A percentile compares a stretch with the other conserved stretches of the same genome.
phyloP scores from a whole-genome alignment of 2,329 filamentous ascomycete species.

The Atkinsonella texensis region DNA sequence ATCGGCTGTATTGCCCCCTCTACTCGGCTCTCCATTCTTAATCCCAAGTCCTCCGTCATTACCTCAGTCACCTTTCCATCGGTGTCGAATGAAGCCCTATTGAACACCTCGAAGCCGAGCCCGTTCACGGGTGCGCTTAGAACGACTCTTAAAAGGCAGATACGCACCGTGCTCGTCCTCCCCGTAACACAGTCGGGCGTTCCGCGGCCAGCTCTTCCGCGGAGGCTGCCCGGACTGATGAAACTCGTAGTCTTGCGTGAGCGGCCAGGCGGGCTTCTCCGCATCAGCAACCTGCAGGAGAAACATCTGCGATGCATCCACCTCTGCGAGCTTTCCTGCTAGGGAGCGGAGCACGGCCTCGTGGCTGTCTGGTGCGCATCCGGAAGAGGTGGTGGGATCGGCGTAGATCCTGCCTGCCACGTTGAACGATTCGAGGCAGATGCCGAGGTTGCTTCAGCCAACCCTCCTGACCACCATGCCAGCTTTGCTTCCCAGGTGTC shows the following conservation, averaged over 20 bases:
- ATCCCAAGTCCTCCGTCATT: conserved; percentile 29
- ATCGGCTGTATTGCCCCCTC: conserved; percentile 20
- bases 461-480: conserved; percentile 54
- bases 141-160: conserved; percentile 51
- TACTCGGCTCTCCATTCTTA: neutral
- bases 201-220: conserved; percentile 68
- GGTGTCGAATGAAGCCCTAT: conserved; percentile 17
- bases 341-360: conserved; percentile 42
- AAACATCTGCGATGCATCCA: conserved; percentile 56
- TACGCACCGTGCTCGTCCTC: conserved; percentile 53
- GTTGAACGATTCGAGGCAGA: conserved; percentile 71
- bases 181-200: conserved; percentile 47
- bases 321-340: conserved; percentile 34
- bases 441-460: conserved; percentile 58
- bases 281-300: conserved; percentile 70
- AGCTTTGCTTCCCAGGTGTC: conserved; percentile 60
- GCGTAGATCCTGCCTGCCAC: conserved; percentile 60
- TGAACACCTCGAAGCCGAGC: conserved; percentile 59
- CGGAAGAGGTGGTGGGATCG: conserved; percentile 44
- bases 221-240: conserved; percentile 22
- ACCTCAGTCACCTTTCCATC: conserved; percentile 51
- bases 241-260: conserved; percentile 36
- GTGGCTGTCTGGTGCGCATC: conserved; percentile 43
- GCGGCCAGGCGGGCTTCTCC: conserved; percentile 45
- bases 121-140: conserved; percentile 48